Evolutionary conservation across 495 filamentous ascomycete species (phyloP).

Genomic region (Penicillium canariense): DNA sequence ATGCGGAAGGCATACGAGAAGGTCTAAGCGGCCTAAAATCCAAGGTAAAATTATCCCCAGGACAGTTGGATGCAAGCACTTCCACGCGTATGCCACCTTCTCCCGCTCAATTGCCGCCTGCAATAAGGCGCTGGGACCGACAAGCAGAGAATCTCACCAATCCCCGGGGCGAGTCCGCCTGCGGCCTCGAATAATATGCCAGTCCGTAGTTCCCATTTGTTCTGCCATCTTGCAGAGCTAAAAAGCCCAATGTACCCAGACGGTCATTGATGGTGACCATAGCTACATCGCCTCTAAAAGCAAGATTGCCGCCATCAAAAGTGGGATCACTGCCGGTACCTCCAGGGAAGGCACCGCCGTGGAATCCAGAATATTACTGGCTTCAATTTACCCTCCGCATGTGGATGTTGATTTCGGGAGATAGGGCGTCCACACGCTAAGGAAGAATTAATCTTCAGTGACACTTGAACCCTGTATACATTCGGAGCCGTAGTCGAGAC

Average conservation of each 20-base stretch:
- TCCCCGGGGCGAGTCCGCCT: not conserved
- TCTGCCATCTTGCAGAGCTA: constrained; percentile 19
- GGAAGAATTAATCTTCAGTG: constrained; percentile 37
- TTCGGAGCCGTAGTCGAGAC: constrained; percentile 19
- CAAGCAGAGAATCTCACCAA: not conserved
- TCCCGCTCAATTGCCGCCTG: not conserved
- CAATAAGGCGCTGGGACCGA: not conserved
- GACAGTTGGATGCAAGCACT: not conserved
- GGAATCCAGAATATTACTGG: constrained; percentile 49
- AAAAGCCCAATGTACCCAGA: constrained; percentile 39
- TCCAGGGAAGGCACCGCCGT: constrained; percentile 46
- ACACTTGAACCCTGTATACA: constrained; percentile 20
- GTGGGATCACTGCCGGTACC: constrained; percentile 37
- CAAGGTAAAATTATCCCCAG: no score
- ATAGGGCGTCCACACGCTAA: constrained; percentile 50
- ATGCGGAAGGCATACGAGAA: not conserved
- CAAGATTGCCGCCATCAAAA: constrained; percentile 43
- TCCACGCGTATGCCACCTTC: not conserved
- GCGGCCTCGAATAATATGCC: constrained; percentile 1
- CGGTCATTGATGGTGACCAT: constrained; percentile 47
- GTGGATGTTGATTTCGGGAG: constrained; percentile 31
- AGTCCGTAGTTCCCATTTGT: constrained; percentile 39
- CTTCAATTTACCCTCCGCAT: constrained; percentile 21
- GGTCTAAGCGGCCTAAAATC: no score
- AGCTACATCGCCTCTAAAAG: constrained; percentile 45